Base-by-base conservation (phyloP, 2,329 filamentous ascomycete species). In the Aureobasidium pullulans region DNA sequence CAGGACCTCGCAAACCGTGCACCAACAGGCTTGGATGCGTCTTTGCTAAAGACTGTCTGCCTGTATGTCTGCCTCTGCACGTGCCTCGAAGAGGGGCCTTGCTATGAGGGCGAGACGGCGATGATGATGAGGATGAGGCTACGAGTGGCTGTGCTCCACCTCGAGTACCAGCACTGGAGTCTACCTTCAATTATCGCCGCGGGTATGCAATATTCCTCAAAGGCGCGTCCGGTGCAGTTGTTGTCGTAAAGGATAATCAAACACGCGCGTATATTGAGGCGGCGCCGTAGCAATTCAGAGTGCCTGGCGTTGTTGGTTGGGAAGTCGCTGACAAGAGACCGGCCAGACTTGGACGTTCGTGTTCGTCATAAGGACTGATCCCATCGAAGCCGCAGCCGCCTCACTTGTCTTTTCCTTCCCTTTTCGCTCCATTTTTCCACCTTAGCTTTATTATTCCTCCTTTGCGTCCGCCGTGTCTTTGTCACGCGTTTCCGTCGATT, bases 61-160 rank as follows among this genome's bases (percentile, higher is more conserved):
- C 29, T 59, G 31, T 59, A 19, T 53, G 49, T 37, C 19, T 53
- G 49, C 19, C 34, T 9, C 44, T 40, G 34, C 54, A 48, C 43
- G 34, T 58, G 54, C 54, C 28, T 28, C 8, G 43, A 28, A 11
- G 32, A 19, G 32, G 36, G 32, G 9, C 6, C 5, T 37, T 42
- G 31, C 54, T 37, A 29, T 39, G 37, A 57, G 11, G 40, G 16
- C 39, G 29, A 16, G 34, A 42, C 34, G 23, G 34, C 11, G 42
- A 40, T 29, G 32, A 39, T 29, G 42, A 34, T 58, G 28, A 28
- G 42, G 42, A 54, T 36, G 52, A 56, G 37, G 37, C 39, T 54
- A 15, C 39, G 28, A 54, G 50, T 43, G 50, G 50, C 50, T 54
- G 50, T 54, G 39, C 50, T 54, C 50, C 11, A 40, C 48, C 13